phyloP scores from a whole-genome alignment of 768 basidiomycete species.

The Amanita phalloides region DNA sequence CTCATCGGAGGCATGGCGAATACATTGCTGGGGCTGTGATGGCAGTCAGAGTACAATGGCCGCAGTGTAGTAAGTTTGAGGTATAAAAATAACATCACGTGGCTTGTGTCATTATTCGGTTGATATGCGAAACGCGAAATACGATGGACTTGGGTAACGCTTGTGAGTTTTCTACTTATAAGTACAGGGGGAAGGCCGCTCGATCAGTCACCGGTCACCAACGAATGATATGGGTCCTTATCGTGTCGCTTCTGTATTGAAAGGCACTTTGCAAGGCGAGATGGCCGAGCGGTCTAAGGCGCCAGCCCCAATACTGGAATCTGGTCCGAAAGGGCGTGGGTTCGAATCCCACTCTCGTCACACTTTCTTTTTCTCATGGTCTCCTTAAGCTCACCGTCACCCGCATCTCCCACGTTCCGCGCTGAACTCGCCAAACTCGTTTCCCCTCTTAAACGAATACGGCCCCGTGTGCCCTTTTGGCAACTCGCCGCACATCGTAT shows the following conservation, averaged over 20 bases:
- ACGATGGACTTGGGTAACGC: no score
- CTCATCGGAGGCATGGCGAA: conserved; percentile 36
- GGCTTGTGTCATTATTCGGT: no score
- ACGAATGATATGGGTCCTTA: no score
- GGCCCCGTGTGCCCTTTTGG: conserved; percentile 58
- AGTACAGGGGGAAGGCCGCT: no score
- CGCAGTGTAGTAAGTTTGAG: no score
- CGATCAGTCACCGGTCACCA: no score
- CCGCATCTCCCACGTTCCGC: conserved; percentile 37
- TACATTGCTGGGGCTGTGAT: no score
- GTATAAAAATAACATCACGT: no score
- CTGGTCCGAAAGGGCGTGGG: conserved; percentile 26
- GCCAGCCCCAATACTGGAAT: conserved; percentile 39
- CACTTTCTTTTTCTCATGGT: not conserved
- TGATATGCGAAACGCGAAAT: no score
- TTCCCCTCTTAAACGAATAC: conserved; percentile 45
- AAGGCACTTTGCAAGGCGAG: conserved; percentile 21
- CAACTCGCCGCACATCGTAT: conserved; percentile 59
- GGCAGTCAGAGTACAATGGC: no score
- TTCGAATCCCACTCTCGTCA: conserved; percentile 41
- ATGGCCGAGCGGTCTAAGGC: conserved; percentile 89
- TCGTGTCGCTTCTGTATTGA: not conserved
- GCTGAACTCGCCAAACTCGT: conserved; percentile 40
- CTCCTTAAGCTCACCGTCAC: not conserved
- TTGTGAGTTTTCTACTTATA: no score